Percentiles rank a stretch among this genome's conserved stretches.
These are phyloP conservation scores for Plasmodium ovale DNA, from an alignment of 169 alveolate genomes.

Conservation along the genomic window DNA sequence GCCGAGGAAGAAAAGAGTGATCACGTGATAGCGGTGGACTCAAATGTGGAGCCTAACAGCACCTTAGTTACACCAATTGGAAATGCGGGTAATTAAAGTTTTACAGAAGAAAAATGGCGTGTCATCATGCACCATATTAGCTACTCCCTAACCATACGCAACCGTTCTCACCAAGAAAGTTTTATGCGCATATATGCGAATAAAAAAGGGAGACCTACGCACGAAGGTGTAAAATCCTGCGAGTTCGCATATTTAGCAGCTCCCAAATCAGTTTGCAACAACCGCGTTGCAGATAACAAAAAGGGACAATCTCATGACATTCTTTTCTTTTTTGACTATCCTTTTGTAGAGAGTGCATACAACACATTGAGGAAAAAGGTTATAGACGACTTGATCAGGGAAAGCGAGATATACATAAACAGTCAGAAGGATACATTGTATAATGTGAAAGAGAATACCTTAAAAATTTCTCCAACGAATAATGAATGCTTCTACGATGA, in stretches of 20 bases:
- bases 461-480: conserved; percentile 20
- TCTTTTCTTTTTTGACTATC: not conserved
- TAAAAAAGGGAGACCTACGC: no score
- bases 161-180: no score
- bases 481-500: conserved; percentile 52
- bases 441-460: not conserved
- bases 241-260: no score
- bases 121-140: no score
- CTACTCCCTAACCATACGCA: no score
- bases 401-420: conserved; percentile 31
- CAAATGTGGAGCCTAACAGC: not conserved
- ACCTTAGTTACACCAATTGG: not conserved
- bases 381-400: conserved; percentile 28
- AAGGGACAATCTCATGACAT: no score
- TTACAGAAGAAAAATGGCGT: no score
- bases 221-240: no score
- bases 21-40: not conserved
- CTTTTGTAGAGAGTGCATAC: conserved; percentile 14
- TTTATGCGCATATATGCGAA: no score
- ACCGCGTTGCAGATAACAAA: no score
- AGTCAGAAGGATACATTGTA: conserved; percentile 21
- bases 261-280: no score
- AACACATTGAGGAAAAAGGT: conserved; percentile 1
- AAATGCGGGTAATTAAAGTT: not conserved
- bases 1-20: not conserved